Conservation (phyloP, 75 land plant genomes). For the Selaginella tamariscina region DNA sequence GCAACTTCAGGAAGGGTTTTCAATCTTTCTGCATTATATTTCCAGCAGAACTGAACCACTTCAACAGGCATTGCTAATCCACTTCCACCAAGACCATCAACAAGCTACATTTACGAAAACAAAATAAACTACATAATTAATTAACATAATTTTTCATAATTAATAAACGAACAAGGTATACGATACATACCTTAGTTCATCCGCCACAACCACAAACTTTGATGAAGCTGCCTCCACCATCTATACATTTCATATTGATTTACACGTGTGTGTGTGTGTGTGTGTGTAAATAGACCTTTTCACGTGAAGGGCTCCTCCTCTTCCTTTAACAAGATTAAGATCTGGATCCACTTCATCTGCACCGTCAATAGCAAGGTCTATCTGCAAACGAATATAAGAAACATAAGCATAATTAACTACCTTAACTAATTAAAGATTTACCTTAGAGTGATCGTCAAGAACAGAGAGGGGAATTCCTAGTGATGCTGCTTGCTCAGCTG, state of each 20-base stretch:
- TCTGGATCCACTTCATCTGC: conserved; percentile 87
- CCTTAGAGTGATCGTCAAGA: conserved; percentile 63
- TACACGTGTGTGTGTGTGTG: too few species aligned
- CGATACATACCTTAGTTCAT: conserved; percentile 46
- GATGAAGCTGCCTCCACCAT: conserved; percentile 91
- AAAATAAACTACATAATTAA: neutral
- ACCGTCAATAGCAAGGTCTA: conserved; percentile 89
- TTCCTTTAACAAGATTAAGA: conserved; percentile 74
- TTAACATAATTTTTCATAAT: too few species aligned
- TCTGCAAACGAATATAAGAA: conserved; percentile 7
- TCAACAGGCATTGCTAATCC: conserved; percentile 89
- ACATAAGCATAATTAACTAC: neutral
- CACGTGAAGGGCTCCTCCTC: conserved; percentile 79
- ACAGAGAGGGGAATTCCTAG: conserved; percentile 68
- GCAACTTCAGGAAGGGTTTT: conserved; percentile 63
- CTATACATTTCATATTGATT: conserved; percentile 5
- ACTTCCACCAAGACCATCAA: conserved; percentile 76
- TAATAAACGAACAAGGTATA: neutral
- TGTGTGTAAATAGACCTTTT: too few species aligned
- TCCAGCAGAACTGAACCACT: conserved; percentile 94
- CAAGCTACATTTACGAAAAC: conserved; percentile 21
- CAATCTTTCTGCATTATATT: conserved; percentile 55
- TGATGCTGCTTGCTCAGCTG: conserved; percentile 66
- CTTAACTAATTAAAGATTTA: neutral
- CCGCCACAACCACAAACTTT: conserved; percentile 75